Conservation (phyloP, 2,329 filamentous ascomycete species). For the Calonectria hongkongensis region DNA sequence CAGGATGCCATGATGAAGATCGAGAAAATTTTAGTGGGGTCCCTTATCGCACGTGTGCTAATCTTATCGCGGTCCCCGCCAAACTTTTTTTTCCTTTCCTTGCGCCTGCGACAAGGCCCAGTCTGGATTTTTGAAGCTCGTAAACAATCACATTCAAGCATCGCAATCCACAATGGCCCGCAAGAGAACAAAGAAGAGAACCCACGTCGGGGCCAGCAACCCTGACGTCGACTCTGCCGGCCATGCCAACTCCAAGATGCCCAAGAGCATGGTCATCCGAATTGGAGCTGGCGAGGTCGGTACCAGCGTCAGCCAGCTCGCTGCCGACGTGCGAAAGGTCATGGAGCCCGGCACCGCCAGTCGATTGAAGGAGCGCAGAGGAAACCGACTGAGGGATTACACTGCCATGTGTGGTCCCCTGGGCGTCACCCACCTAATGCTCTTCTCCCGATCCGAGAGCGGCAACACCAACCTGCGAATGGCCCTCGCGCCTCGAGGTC, state of each 20-base stretch:
- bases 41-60: conserved; percentile 57
- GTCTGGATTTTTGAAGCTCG: conserved; percentile 42
- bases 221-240: conserved; percentile 74
- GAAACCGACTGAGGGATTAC: conserved; percentile 93
- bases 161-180: conserved; percentile 79
- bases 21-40: conserved; percentile 59
- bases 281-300: conserved; percentile 96
- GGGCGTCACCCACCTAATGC: conserved; percentile 92
- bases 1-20: conserved; percentile 27
- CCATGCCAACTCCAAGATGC: conserved; percentile 80
- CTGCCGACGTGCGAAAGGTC: conserved; percentile 91
- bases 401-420: conserved; percentile 96
- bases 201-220: conserved; percentile 82
- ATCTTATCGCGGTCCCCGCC: conserved; percentile 59
- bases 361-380: conserved; percentile 90
- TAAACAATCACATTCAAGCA: conserved; percentile 39
- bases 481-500: conserved; percentile 90
- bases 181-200: conserved; percentile 90
- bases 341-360: conserved; percentile 97
- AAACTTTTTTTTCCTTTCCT: conserved; percentile 60
- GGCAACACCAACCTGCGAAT: conserved; percentile 96
- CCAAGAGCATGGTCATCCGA: conserved; percentile 99
- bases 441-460: conserved; percentile 91
- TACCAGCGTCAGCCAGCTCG: conserved; percentile 91
- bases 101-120: conserved; percentile 50